Evolutionary conservation across 225 moss, liverwort and hornwort species (phyloP).

Genomic region (Thuidium tamariscinum): DNA sequence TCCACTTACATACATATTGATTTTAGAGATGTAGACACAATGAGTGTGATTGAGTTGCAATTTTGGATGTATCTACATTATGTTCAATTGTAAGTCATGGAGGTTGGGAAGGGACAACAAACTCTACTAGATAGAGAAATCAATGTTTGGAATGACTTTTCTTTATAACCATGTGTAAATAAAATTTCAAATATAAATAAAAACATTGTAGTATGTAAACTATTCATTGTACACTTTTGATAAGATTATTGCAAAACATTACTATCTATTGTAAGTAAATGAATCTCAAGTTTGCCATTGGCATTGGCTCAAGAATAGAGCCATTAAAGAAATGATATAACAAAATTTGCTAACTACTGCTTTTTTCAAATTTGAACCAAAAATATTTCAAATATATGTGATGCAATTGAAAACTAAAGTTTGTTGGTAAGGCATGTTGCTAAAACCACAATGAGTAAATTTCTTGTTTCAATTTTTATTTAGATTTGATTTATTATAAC

Average conservation of each 20-base stretch:
- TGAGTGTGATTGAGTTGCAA: accelerated
- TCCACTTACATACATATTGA: accelerated
- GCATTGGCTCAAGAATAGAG: not conserved
- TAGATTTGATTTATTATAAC: not conserved
- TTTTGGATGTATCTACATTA: not conserved
- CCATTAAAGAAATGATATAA: accelerated
- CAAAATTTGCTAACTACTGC: not conserved
- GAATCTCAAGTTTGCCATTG: accelerated
- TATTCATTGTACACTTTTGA: not conserved
- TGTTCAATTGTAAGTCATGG: not conserved
- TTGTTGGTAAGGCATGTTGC: not conserved
- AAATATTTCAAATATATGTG: not conserved
- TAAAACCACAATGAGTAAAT: no score
- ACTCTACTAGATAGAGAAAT: not conserved
- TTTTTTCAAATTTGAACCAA: no score
- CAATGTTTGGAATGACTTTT: not conserved
- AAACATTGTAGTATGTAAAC: not conserved
- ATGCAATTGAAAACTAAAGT: not conserved
- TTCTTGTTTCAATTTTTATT: not conserved
- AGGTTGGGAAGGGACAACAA: not conserved
- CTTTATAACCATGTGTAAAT: not conserved
- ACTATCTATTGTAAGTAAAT: no score
- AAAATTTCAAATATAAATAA: no score
- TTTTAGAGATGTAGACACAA: not conserved
- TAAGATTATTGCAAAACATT: not conserved